These are phyloP conservation scores for Phellinidium pouzarii DNA, from an alignment of 1,284 basidiomycete genomes.

Conservation along the genomic window DNA sequence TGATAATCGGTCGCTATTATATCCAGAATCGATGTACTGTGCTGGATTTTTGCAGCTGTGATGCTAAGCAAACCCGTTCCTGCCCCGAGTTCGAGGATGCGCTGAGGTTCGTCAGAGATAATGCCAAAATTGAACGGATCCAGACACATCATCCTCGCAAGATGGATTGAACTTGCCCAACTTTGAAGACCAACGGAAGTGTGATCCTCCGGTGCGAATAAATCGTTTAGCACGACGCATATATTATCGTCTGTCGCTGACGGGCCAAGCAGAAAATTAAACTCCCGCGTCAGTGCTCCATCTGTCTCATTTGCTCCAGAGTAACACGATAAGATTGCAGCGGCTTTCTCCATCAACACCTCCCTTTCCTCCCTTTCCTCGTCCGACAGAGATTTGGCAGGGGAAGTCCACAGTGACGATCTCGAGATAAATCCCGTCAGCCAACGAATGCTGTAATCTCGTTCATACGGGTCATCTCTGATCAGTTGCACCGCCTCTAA, in stretches of 20 bases:
- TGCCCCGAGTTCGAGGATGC: constrained; percentile 80
- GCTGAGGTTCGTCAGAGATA: constrained; percentile 23
- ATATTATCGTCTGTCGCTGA: constrained; percentile 8
- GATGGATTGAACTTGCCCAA: constrained; percentile 77
- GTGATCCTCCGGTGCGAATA: constrained; percentile 64
- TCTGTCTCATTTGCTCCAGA: constrained; percentile 18
- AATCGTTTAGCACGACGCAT: constrained; percentile 64
- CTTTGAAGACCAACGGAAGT: constrained; percentile 83
- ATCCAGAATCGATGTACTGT: constrained; percentile 15
- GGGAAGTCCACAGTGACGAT: constrained; percentile 24
- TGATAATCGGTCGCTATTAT: constrained; percentile 80
- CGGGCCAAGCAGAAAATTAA: constrained; percentile 25
- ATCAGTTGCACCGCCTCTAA: constrained; percentile 4
- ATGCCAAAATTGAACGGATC: constrained; percentile 46
- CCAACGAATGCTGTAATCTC: constrained; percentile 20
- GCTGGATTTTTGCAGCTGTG: constrained; percentile 49
- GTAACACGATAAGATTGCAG: constrained; percentile 31
- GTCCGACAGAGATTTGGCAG: constrained; percentile 8
- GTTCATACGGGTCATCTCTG: constrained; percentile 17
- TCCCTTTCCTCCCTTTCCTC: constrained; percentile 25
- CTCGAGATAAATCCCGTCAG: constrained; percentile 25
- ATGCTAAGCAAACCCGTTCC: constrained; percentile 84
- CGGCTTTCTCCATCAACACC: constrained; percentile 31
- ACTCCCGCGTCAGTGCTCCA: constrained; percentile 22
- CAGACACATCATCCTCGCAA: constrained; percentile 63